phyloP scores from a whole-genome alignment of 169 alveolate species.

The Cryptosporidium sp. region DNA sequence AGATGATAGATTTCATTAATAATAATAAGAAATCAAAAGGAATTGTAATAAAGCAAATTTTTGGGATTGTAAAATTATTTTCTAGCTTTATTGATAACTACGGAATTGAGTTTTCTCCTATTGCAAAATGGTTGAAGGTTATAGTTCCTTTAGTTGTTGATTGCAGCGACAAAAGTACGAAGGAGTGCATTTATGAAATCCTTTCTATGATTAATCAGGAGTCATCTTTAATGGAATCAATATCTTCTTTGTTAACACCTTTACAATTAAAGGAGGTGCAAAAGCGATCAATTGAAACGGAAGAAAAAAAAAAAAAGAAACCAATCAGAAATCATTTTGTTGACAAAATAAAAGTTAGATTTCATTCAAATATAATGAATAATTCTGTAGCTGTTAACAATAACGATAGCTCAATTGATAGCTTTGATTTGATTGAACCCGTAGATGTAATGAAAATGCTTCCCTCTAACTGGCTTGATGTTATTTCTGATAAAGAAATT shows the following conservation, averaged over 20 bases:
- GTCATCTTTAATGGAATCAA: constrained; percentile 6
- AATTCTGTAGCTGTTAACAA: not conserved
- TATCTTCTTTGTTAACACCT: constrained; percentile 15
- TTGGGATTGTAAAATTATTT: constrained; percentile 49
- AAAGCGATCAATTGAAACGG: constrained; percentile 5
- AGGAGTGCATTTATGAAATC: constrained; percentile 32
- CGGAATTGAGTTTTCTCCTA: constrained; percentile 47
- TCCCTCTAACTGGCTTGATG: constrained; percentile 63
- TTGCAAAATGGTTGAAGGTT: constrained; percentile 19
- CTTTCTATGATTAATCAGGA: constrained; percentile 7
- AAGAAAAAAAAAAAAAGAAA: not conserved
- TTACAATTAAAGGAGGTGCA: constrained; percentile 49
- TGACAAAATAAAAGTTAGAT: not conserved
- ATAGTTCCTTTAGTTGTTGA: constrained; percentile 21
- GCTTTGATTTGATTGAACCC: constrained; percentile 41
- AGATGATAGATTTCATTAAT: constrained; percentile 40
- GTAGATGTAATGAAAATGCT: constrained; percentile 56
- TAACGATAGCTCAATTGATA: not conserved
- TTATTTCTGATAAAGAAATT: constrained; percentile 37
- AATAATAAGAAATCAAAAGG: constrained; percentile 53
- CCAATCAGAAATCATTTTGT: constrained; percentile 50
- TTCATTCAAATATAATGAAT: constrained; percentile 3
- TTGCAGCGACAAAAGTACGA: constrained; percentile 35
- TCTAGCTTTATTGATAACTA: constrained; percentile 40
- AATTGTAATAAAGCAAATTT: constrained; percentile 25